phyloP scores from a whole-genome alignment of 208 protist species.

The Leishmania guyanensis region DNA sequence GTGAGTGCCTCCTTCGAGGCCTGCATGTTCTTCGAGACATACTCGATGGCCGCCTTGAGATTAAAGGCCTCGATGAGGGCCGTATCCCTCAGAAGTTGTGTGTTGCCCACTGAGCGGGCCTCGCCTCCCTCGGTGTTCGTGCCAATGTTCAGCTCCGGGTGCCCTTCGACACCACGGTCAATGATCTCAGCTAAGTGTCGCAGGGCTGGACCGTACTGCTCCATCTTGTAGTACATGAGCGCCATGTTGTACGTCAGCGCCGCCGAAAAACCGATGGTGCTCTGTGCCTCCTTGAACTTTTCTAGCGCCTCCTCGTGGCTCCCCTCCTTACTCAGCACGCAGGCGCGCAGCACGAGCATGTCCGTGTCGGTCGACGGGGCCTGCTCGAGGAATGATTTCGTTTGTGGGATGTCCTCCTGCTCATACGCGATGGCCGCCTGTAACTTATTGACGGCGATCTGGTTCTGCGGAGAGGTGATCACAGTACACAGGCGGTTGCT shows the following conservation, averaged over 20 bases:
- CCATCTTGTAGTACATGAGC: slow-evolving; percentile 95
- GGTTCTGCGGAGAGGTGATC: slow-evolving; percentile 87
- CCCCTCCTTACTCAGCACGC: slow-evolving; percentile 91
- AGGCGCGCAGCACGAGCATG: slow-evolving; percentile 87
- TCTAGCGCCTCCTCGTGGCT: slow-evolving; percentile 93
- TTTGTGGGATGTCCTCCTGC: slow-evolving; percentile 91
- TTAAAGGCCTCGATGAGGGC: slow-evolving; percentile 98
- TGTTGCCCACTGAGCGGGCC: slow-evolving; percentile 95
- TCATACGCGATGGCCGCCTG: slow-evolving; percentile 94
- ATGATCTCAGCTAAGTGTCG: slow-evolving; percentile 96
- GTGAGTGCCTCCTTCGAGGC: slow-evolving; percentile 95
- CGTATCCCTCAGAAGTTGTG: slow-evolving; percentile 94
- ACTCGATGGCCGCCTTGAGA: slow-evolving; percentile 97
- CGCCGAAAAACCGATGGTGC: slow-evolving; percentile 85
- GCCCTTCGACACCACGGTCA: slow-evolving; percentile 93
- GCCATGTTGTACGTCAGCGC: slow-evolving; percentile 97
- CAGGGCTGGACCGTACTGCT: slow-evolving; percentile 94
- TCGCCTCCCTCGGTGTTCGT: slow-evolving; percentile 93
- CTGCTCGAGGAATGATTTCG: slow-evolving; percentile 91
- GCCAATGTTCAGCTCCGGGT: slow-evolving; percentile 95
- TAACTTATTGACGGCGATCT: slow-evolving; percentile 84
- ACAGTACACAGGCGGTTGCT: slow-evolving; percentile 79
- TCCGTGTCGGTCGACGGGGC: slow-evolving; percentile 84
- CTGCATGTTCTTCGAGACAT: slow-evolving; percentile 89
- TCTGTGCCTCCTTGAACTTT: slow-evolving; percentile 94